Evolutionary conservation across 331 rosid species (phyloP).

Genomic region (Acacia pycnantha): DNA sequence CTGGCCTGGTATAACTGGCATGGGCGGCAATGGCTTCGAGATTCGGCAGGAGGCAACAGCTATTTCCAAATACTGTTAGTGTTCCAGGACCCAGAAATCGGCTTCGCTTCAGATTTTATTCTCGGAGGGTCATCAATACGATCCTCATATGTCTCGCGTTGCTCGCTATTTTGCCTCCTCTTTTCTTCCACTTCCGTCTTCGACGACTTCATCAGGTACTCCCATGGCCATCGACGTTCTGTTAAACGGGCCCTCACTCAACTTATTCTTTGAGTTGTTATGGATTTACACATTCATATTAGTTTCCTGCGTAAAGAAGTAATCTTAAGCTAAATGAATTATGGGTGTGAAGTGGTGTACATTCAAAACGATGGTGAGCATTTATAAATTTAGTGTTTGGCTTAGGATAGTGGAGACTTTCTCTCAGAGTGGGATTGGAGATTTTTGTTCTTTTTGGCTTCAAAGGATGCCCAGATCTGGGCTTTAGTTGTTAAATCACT

Average conservation of each 20-base stretch:
- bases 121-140: conserved; percentile 37
- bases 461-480: neutral
- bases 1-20: neutral
- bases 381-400: neutral
- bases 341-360: neutral
- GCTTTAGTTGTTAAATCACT: neutral
- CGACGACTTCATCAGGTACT: conserved; percentile 50
- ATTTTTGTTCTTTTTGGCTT: neutral
- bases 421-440: neutral
- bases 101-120: conserved; percentile 30
- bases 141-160: conserved; percentile 46
- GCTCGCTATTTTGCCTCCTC: conserved; percentile 65
- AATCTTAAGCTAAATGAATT: neutral
- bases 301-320: neutral
- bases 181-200: conserved; percentile 71
- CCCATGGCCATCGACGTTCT: neutral
- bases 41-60: conserved; percentile 24
- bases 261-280: neutral
- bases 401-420: neutral
- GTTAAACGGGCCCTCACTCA: neutral
- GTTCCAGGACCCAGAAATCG: conserved; percentile 13
- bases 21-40: neutral
- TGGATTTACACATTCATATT: neutral
- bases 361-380: neutral
- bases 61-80: neutral